Conservation (phyloP, 2,329 filamentous ascomycete genomes). For the Pestalotiopsis sp. region DNA sequence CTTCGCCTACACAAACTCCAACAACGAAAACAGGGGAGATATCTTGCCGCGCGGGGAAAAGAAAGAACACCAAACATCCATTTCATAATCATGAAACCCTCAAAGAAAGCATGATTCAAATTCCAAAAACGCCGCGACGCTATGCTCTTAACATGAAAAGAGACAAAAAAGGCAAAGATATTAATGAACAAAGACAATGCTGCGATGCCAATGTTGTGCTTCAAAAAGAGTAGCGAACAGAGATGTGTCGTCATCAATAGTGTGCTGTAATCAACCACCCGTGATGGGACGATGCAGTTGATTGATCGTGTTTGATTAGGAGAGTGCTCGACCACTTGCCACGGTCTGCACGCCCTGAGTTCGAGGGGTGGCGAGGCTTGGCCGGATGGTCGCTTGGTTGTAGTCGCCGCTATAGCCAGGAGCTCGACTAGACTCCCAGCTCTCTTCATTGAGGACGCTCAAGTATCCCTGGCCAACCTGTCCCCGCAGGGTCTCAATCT, state of each 20-base stretch:
- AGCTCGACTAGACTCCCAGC: constrained; percentile 52
- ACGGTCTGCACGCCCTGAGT: constrained; percentile 49
- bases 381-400: constrained; percentile 37
- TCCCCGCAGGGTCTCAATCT: constrained; percentile 82
- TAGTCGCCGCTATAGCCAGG: constrained; percentile 44
- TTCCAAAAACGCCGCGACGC: constrained; percentile 33
- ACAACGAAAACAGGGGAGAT: constrained; percentile 14
- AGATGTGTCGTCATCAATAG: neutral
- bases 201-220: constrained; percentile 21
- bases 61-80: constrained; percentile 3
- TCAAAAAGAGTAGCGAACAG: neutral
- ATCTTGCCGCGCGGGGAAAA: constrained; percentile 12
- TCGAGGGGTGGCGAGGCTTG: constrained; percentile 38
- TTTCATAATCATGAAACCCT: constrained; percentile 6
- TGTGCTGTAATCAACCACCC: constrained; percentile 12
- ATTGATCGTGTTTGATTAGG: constrained; percentile 34
- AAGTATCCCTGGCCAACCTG: constrained; percentile 89
- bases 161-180: neutral
- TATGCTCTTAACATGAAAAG: constrained; percentile 35
- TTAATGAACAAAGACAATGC: constrained; percentile 23
- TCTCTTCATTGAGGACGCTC: constrained; percentile 80
- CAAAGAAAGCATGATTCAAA: neutral
- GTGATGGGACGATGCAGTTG: neutral
- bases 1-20: neutral
- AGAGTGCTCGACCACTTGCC: constrained; percentile 55